These are phyloP conservation scores for Hyphodiscus hymeniophilus DNA, from an alignment of 495 filamentous ascomycete species.

Conservation along the genomic window DNA sequence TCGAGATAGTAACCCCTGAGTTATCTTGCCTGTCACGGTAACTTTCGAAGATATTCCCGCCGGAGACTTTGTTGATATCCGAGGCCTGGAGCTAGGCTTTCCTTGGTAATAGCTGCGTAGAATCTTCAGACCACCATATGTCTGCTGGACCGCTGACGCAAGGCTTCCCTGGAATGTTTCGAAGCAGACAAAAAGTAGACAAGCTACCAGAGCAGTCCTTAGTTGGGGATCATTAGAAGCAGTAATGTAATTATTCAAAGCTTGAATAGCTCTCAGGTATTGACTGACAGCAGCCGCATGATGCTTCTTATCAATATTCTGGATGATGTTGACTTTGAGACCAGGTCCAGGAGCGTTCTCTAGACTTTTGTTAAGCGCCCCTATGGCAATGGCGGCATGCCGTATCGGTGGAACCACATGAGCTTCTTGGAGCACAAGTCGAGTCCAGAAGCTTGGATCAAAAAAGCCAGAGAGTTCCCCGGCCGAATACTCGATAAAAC, in stretches of 20 bases:
- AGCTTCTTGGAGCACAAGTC: constrained; percentile 48
- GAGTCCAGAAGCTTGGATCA: constrained; percentile 44
- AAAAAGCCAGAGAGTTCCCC: constrained; percentile 54
- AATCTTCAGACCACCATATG: constrained; percentile 17
- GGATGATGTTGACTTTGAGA: constrained; percentile 19
- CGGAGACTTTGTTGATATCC: constrained; percentile 8
- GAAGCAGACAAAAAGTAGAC: constrained; percentile 21
- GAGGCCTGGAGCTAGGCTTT: constrained; percentile 6
- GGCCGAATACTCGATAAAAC: constrained; percentile 48
- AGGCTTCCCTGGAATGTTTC: constrained; percentile 18
- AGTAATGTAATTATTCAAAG: constrained; percentile 16
- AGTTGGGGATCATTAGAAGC: constrained; percentile 9
- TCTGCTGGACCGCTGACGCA: constrained; percentile 17
- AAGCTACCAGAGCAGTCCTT: constrained; percentile 16
- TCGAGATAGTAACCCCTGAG: not conserved
- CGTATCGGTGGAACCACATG: constrained; percentile 50
- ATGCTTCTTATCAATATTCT: constrained; percentile 16
- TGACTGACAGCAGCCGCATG: constrained; percentile 15
- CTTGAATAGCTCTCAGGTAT: constrained; percentile 17
- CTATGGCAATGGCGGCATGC: constrained; percentile 58
- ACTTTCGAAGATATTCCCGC: not conserved
- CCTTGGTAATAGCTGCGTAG: constrained; percentile 16
- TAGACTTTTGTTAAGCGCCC: constrained; percentile 49
- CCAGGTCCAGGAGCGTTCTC: constrained; percentile 10
- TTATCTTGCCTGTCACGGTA: not conserved